Conservation (phyloP, 257 asterid species). For the Solanum medicagineum region DNA sequence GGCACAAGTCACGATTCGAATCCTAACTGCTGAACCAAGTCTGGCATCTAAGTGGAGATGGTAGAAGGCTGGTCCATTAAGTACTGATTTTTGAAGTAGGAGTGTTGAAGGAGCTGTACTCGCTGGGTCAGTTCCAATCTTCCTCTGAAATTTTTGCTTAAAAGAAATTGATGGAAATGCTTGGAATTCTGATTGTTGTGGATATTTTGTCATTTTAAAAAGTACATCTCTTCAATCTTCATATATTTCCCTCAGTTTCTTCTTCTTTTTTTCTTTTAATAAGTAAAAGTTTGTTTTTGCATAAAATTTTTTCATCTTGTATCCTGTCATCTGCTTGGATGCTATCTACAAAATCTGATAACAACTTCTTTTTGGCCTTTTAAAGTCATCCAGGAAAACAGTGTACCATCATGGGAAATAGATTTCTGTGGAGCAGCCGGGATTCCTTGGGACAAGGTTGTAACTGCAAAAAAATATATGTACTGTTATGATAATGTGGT, state of each 20-base stretch:
- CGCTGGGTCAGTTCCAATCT: background rate
- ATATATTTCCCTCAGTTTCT: background rate
- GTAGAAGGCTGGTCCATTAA: background rate
- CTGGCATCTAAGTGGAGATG: background rate
- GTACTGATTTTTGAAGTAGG: background rate
- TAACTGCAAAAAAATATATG: slow-evolving; percentile 60
- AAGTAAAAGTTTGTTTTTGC: background rate
- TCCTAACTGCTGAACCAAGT: background rate
- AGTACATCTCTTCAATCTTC: background rate
- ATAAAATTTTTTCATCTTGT: background rate
- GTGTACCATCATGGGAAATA: slow-evolving; percentile 70
- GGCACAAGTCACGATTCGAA: background rate
- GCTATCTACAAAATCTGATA: background rate
- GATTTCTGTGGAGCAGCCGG: slow-evolving; percentile 54
- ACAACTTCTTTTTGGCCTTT: background rate
- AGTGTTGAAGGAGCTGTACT: background rate
- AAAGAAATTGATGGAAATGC: background rate
- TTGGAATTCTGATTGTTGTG: background rate
- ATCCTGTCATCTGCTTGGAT: background rate
- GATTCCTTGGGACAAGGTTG: slow-evolving; percentile 63
- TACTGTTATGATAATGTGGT: slow-evolving; percentile 51
- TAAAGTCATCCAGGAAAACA: slow-evolving; percentile 20
- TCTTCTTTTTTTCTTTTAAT: background rate
- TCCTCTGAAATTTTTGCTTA: background rate
- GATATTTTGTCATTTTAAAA: background rate